These are phyloP conservation scores for Chenopodium formosanum DNA, from an alignment of 148 eudicot species.

Conservation along the genomic window DNA sequence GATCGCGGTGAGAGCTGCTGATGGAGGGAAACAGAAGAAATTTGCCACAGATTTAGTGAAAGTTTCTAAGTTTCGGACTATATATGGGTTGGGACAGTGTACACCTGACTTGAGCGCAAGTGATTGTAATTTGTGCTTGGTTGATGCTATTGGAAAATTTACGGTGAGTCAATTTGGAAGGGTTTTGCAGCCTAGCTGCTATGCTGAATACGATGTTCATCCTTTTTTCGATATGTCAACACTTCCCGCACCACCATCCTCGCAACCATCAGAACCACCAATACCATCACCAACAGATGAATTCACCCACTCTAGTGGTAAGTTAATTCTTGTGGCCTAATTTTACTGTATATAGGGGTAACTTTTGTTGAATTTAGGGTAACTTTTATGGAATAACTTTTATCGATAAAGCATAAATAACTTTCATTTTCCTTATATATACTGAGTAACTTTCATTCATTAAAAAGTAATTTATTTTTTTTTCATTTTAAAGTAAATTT, in stretches of 20 bases:
- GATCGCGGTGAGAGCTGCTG: neutral
- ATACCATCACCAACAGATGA: neutral
- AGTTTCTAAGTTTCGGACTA: neutral
- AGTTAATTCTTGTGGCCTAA: neutral
- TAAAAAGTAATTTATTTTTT: no score
- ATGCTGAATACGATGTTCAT: conserved; percentile 22
- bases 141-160: neutral
- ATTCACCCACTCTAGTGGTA: neutral
- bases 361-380: no score
- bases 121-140: conserved; percentile 21
- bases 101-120: conserved; percentile 24
- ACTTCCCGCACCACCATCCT: neutral
- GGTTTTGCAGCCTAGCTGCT: conserved; percentile 31
- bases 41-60: neutral
- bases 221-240: conserved; percentile 24
- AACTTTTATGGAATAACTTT: no score
- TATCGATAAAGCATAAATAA: no score
- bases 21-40: neutral
- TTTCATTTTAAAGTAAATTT: no score
- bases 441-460: no score
- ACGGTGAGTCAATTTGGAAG: conserved; percentile 1
- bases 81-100: conserved; percentile 28
- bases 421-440: no score
- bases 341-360: no score
- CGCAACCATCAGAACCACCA: neutral